Conservation (phyloP, 805 yeast genomes). For the Ogataea pilisensis region DNA sequence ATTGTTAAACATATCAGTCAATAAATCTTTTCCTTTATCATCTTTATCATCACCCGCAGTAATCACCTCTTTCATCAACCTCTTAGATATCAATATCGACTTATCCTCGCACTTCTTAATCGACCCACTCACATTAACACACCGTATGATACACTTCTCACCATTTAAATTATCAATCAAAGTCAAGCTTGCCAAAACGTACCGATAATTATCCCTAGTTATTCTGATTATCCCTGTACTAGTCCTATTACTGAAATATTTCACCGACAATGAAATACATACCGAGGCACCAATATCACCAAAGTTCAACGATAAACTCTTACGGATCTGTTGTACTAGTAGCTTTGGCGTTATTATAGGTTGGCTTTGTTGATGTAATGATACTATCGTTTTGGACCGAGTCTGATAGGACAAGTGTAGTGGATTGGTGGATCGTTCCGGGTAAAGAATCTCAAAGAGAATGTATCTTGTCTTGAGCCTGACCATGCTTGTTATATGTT, state of each 20-base stretch:
- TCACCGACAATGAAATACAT: conserved; percentile 48
- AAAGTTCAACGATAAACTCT: conserved; percentile 55
- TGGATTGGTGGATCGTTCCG: conserved; percentile 32
- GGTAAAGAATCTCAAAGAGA: conserved; percentile 73
- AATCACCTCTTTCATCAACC: conserved; percentile 25
- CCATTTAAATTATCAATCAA: conserved; percentile 50
- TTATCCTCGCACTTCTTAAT: conserved; percentile 77
- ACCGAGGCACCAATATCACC: conserved; percentile 77
- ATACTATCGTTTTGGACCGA: conserved; percentile 36
- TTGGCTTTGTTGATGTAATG: conserved; percentile 51
- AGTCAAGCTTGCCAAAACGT: conserved; percentile 64
- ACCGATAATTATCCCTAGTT: conserved; percentile 56
- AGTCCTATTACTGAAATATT: conserved; percentile 78
- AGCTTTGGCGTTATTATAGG: conserved; percentile 43
- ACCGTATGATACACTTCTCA: conserved; percentile 48
- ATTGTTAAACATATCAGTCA: conserved; percentile 7
- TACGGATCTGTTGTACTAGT: conserved; percentile 50
- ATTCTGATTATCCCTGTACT: conserved; percentile 83
- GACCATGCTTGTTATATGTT: conserved; percentile 53
- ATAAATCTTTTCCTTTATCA: conserved; percentile 7
- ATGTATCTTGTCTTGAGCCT: conserved; percentile 82
- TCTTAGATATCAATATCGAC: conserved; percentile 49
- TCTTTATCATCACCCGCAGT: conserved; percentile 10
- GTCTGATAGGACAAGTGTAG: conserved; percentile 14
- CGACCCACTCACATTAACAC: conserved; percentile 77